Evolutionary conservation across 2,329 filamentous ascomycete species (phyloP), one percentile per base, ranked within the genome.

Genomic region (Phaeosphaeria sp.): DNA sequence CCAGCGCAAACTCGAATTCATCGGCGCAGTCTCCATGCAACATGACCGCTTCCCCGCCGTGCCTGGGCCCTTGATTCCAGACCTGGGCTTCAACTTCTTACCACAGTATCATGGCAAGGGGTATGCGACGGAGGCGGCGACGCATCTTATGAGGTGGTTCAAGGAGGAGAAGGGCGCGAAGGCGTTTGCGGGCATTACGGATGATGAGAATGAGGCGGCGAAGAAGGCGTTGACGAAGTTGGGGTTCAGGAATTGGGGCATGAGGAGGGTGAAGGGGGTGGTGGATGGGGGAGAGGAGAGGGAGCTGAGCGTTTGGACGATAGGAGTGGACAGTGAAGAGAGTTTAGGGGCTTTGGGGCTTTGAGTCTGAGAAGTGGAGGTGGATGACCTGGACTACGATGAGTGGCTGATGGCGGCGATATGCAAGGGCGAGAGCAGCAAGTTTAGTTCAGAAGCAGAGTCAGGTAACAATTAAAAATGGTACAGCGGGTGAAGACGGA

Each of bases 21-120:
- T 68, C 22, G 68, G 58, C 5, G 59, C 52, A 7, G 62, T 74
- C 2, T 62, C 60, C n/a, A 64, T 70, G 23, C 67, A 73, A n/a
- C 50, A 60, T 0, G 55, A 64, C 1, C 61, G 60, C 36, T 49
- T 58, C 6, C 61, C 64, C 57, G 52, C 33, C 7, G 21, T 46
- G 3, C 50, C 50, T 7, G 58, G 50, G 10, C 59, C 60, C 15
- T 47, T 46, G 2, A 60, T 62, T 6, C 67, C 67, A 17, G 67
- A 69, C 25, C 25, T 69, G 3, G 65, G 67, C 2, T 68, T 64
- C 46, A 57, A 56, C 17, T 47, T 68, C 17, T 22, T 67, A 13
- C 58, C 54, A 2, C 13, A 15, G 13, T 58, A 58, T 39, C 61
- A 56, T 18, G 63, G 67, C 1, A 60, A 57, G 6, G 67, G 67